A percentile compares a stretch with the other conserved stretches of the same genome.
These are phyloP conservation scores for Amanita fuliginea DNA, from an alignment of 768 basidiomycete genomes.

Conservation along the genomic window DNA sequence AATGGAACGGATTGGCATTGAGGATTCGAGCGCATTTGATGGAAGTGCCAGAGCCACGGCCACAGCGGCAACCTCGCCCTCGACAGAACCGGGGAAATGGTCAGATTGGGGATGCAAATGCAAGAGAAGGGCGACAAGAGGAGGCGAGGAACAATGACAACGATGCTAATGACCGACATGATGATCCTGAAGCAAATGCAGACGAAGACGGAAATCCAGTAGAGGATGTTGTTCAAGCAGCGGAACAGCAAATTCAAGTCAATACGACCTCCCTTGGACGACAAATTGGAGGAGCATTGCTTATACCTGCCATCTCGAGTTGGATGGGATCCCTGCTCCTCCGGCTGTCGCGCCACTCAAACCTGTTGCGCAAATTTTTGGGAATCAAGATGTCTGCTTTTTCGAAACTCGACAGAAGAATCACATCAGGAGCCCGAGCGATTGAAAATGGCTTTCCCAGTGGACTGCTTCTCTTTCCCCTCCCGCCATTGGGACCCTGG, in stretches of 20 bases:
- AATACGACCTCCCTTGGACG: conserved; percentile 54
- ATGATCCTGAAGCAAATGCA: conserved; percentile 7
- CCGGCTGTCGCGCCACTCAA: conserved; percentile 36
- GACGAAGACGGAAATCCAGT: conserved; percentile 23
- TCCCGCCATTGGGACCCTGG: conserved; percentile 13
- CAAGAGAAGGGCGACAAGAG: not conserved
- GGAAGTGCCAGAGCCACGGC: not conserved
- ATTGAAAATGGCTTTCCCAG: not conserved
- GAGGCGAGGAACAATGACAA: conserved; percentile 12
- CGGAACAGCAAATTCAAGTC: conserved; percentile 47
- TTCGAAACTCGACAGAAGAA: conserved; percentile 9
- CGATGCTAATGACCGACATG: conserved; percentile 7
- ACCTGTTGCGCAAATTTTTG: conserved; percentile 27
- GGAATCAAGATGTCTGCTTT: conserved; percentile 14
- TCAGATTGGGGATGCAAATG: not conserved
- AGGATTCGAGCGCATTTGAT: conserved; percentile 1
- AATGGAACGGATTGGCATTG: conserved; percentile 7
- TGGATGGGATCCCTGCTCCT: conserved; percentile 53
- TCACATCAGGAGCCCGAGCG: conserved; percentile 6
- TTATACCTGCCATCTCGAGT: conserved; percentile 56
- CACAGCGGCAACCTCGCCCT: not conserved
- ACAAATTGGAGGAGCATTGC: conserved; percentile 55
- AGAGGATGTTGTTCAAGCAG: conserved; percentile 33
- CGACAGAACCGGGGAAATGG: not conserved
- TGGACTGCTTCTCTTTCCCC: conserved; percentile 5